These are phyloP conservation scores for Bauhinia variegata DNA, from an alignment of 306 rosid genomes.

Conservation along the genomic window DNA sequence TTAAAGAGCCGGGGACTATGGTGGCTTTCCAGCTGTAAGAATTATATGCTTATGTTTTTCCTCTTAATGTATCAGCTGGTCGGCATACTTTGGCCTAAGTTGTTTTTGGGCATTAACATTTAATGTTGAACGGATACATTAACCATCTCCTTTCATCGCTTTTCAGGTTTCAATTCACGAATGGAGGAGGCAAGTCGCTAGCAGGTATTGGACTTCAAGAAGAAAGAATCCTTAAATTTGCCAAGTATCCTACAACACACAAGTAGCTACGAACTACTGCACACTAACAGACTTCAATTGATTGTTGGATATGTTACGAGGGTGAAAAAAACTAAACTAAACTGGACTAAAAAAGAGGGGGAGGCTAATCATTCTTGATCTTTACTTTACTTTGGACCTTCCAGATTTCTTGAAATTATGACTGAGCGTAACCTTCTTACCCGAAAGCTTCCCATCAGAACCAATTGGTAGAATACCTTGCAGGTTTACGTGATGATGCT, in stretches of 20 bases:
- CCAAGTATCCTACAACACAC: slow-evolving; percentile 6
- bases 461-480: slow-evolving; percentile 41
- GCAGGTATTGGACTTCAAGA: slow-evolving; percentile 36
- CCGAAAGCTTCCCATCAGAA: slow-evolving; percentile 51
- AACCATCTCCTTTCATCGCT: slow-evolving; percentile 18
- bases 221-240: slow-evolving; percentile 36
- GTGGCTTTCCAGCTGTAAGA: slow-evolving; percentile 83
- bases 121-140: slow-evolving; percentile 11
- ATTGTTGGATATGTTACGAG: background rate
- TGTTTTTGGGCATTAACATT: slow-evolving; percentile 5
- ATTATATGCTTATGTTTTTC: background rate
- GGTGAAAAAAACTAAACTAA: background rate
- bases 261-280: background rate
- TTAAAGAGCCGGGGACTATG: slow-evolving; percentile 81
- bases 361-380: background rate
- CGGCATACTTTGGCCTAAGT: background rate
- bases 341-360: background rate
- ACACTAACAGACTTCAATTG: background rate
- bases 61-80: background rate
- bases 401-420: slow-evolving; percentile 17
- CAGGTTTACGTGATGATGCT: slow-evolving; percentile 41
- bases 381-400: slow-evolving; percentile 4
- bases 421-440: slow-evolving; percentile 39
- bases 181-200: slow-evolving; percentile 83
- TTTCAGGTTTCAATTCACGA: slow-evolving; percentile 64